A percentile compares a stretch with the other conserved stretches of the same genome.
These are phyloP conservation scores for Adansonia gregorii DNA, from an alignment of 441 rosid species.

Conservation along the genomic window DNA sequence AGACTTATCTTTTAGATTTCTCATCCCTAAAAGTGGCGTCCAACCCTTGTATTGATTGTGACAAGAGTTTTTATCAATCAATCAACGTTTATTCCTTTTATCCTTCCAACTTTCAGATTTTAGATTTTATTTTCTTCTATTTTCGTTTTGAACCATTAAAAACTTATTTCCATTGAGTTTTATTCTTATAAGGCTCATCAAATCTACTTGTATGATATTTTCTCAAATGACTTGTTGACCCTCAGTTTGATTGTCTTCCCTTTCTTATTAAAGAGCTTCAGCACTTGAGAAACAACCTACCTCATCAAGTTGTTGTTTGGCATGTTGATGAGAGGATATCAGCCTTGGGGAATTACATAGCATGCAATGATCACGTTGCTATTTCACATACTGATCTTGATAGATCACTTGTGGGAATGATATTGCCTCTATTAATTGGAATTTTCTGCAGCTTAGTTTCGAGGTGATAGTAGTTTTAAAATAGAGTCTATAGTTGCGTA, in stretches of 20 bases:
- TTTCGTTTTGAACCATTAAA: no score
- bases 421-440: not conserved
- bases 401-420: slow-evolving; percentile 17
- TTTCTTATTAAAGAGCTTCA: slow-evolving; percentile 63
- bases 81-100: no score
- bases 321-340: slow-evolving; percentile 80
- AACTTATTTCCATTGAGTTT: no score
- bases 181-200: no score
- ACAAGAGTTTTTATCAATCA: no score
- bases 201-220: not conserved
- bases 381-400: slow-evolving; percentile 87
- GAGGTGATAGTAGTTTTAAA: not conserved
- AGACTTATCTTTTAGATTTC: no score
- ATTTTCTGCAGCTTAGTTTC: not conserved
- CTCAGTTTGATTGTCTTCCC: not conserved
- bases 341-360: slow-evolving; percentile 87
- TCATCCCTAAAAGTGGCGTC: no score
- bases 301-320: slow-evolving; percentile 84
- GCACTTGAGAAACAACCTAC: slow-evolving; percentile 85
- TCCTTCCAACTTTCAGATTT: no score
- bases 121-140: no score
- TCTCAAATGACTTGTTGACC: not conserved
- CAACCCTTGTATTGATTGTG: no score
- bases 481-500: not conserved
- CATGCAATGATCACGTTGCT: slow-evolving; percentile 94